Percentiles rank a stretch among this genome's conserved stretches.
These are phyloP conservation scores for Ajuga chamaepitys DNA, from an alignment of 257 asterid species.

Conservation along the genomic window DNA sequence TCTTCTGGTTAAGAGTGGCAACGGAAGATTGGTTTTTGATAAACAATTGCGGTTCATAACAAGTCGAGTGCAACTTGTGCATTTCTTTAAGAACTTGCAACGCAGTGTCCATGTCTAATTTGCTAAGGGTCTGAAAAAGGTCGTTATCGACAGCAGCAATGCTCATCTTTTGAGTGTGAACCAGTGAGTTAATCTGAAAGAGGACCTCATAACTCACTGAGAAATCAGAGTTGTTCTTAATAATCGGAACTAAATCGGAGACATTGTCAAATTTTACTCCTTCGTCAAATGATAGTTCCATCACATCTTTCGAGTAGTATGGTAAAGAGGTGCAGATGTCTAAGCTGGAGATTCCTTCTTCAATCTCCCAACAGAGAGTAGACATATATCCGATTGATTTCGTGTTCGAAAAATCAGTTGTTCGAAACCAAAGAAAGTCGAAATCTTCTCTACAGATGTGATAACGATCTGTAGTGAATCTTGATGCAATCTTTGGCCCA, in stretches of 20 bases:
- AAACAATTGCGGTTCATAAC: constrained; percentile 59
- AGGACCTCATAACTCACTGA: constrained; percentile 62
- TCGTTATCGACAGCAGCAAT: constrained; percentile 48
- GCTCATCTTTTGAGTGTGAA: constrained; percentile 74
- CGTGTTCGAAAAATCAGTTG: constrained; percentile 70
- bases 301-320: constrained; percentile 27
- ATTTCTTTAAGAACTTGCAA: constrained; percentile 50
- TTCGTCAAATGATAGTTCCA: constrained; percentile 41
- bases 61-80: constrained; percentile 60
- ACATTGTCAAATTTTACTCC: constrained; percentile 27
- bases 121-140: constrained; percentile 48
- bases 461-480: constrained; percentile 54
- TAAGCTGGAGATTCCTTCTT: constrained; percentile 31
- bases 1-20: constrained; percentile 19
- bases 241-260: constrained; percentile 62
- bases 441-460: constrained; percentile 72
- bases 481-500: constrained; percentile 58
- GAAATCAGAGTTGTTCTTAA: constrained; percentile 28
- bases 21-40: constrained; percentile 28
- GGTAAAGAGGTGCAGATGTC: constrained; percentile 47
- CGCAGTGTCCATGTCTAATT: constrained; percentile 40
- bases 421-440: constrained; percentile 75
- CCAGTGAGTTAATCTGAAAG: constrained; percentile 80
- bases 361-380: constrained; percentile 63
- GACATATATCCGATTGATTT: constrained; percentile 73